These are phyloP conservation scores for Entrophospora sp. DNA, from an alignment of 192 early-diverging fungal species.

Conservation along the genomic window DNA sequence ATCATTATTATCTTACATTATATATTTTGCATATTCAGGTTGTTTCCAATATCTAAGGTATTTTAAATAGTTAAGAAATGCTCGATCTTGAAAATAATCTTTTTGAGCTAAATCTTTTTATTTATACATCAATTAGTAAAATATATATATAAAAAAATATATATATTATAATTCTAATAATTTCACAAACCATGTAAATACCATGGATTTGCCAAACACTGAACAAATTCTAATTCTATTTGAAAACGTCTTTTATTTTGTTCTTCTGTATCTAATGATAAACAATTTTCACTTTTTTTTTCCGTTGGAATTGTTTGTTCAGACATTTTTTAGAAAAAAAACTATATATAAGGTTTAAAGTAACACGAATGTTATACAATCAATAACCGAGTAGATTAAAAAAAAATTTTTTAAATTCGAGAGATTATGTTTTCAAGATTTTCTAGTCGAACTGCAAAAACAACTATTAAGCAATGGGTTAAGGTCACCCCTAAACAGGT, in stretches of 20 bases:
- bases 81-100: slow-evolving; percentile 72
- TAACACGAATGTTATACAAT: background rate
- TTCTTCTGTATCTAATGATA: background rate
- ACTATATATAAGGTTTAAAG: background rate
- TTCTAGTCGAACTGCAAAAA: slow-evolving; percentile 27
- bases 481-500: slow-evolving; percentile 13
- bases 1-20: slow-evolving; percentile 50
- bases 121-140: background rate
- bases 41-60: slow-evolving; percentile 87
- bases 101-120: slow-evolving; percentile 73
- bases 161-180: no score
- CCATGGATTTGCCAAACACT: slow-evolving; percentile 88
- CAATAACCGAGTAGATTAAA: no score
- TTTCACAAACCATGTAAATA: slow-evolving; percentile 80
- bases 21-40: slow-evolving; percentile 84
- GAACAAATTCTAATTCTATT: slow-evolving; percentile 92
- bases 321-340: background rate
- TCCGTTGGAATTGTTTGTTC: background rate
- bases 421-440: slow-evolving; percentile 32
- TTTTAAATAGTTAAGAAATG: slow-evolving; percentile 82
- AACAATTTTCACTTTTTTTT: background rate
- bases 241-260: slow-evolving; percentile 49
- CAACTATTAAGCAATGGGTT: slow-evolving; percentile 24
- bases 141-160: background rate
- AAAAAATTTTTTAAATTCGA: background rate